Base-by-base conservation (phyloP, 1,139 yeast genomes). In the Geotrichum histeridarum region DNA sequence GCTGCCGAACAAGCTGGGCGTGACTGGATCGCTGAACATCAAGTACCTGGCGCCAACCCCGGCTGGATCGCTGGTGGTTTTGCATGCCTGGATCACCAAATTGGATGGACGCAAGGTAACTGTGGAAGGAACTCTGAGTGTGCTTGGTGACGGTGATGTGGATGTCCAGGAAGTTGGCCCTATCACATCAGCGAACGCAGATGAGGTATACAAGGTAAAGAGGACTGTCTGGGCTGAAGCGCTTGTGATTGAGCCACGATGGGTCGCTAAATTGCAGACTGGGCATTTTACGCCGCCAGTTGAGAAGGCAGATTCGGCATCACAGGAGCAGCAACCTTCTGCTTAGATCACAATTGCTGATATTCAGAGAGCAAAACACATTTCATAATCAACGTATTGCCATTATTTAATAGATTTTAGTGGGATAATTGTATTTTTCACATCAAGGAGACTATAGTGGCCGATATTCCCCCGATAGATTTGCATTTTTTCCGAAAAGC, bases 1-100 rank as follows among this genome's bases (percentile, higher is more conserved):
- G 35, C 74, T 93, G n/a, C 98, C 99, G 1, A 81, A 84, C 54
- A 80, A 82, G 55, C 77, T 84, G 53, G 98, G 98, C n/a, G 96
- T 93, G 17, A 93, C 99, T 0, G 99, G 96, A 0, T 77, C 78
- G 50, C 73, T 93, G 45, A 73, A 79, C 14, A 76, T 93, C 15
- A 77, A 86, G 57, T 93, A 87, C 67, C 65, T 75, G 49, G 77
- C 80, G 35, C 94, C 88, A 59, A 75, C 79, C 1, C 81, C 82
- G 1, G 86, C 93, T 0, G 79, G 81, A 56, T 76, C 85, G 17
- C 80, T 85, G 4, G 80, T 90, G 8, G 75, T 87, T 33, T 72
- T 93, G 53, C 75, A 77, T 54, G 96, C 95, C 0, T 75, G 79
- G 53, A 90, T 91, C 0, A 70, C 71, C 8, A 83, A 85, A 62